These are phyloP conservation scores for Goffeauzyma gilvescens DNA, from an alignment of 768 basidiomycete genomes.

Conservation along the genomic window DNA sequence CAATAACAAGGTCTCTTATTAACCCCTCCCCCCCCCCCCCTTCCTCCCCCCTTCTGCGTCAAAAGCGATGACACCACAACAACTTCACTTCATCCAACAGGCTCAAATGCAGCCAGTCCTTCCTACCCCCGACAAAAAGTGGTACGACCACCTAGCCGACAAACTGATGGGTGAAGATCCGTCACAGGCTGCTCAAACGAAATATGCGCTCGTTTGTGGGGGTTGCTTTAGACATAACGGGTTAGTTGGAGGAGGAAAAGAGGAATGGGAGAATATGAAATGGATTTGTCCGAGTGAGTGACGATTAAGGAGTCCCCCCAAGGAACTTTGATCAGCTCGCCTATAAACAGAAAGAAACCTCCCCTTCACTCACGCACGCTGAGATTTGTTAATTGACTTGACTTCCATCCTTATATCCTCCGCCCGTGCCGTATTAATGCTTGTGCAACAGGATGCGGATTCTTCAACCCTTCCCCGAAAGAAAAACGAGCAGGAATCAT, in stretches of 20 bases:
- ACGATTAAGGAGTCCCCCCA: no score
- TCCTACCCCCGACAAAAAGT: constrained; percentile 29
- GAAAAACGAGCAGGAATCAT: no score
- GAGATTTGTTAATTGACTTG: no score
- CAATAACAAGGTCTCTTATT: no score
- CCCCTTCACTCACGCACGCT: no score
- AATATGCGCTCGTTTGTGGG: constrained; percentile 30
- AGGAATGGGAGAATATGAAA: constrained; percentile 31
- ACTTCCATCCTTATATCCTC: no score
- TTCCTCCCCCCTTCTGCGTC: background rate
- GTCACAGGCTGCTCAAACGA: constrained; percentile 26
- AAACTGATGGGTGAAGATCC: constrained; percentile 20
- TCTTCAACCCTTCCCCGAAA: no score
- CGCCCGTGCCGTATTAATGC: no score
- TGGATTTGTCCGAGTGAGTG: constrained; percentile 24
- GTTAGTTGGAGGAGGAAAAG: constrained; percentile 24
- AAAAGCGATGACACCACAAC: constrained; percentile 18
- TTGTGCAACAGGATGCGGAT: no score
- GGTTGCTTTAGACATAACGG: constrained; percentile 32
- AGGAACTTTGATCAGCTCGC: no score
- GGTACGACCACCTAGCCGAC: constrained; percentile 22
- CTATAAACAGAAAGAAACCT: no score
- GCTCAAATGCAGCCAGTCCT: constrained; percentile 25
- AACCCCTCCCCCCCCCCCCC: background rate
- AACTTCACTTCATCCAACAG: constrained; percentile 18